Evolutionary conservation across 202 grass and related monocot species (phyloP).

Genomic region (Carex sylvatica): DNA sequence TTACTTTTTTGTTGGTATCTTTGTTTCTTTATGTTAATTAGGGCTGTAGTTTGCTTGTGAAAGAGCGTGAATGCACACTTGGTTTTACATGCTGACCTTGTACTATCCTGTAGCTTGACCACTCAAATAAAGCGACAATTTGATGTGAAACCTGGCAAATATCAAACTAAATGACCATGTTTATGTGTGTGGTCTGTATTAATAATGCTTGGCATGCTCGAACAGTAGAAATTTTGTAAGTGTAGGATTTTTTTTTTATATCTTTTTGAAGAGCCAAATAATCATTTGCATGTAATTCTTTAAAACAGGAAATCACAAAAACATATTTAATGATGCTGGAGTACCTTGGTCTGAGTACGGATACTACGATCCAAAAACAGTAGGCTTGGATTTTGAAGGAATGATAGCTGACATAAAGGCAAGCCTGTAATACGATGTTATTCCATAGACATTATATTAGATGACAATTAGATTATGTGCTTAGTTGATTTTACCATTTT

Average conservation of each 20-base stretch:
- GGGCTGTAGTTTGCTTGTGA: background rate
- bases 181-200: background rate
- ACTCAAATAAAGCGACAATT: background rate
- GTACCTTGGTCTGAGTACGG: conserved; percentile 98
- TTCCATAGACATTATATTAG: background rate
- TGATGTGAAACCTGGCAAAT: background rate
- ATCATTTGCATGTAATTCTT: background rate
- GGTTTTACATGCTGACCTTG: background rate
- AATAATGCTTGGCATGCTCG: background rate
- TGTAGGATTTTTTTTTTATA: conserved; percentile 12
- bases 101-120: too few relatives aligned
- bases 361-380: conserved; percentile 93
- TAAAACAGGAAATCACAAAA: conserved; percentile 91
- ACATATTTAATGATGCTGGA: conserved; percentile 98
- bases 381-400: conserved; percentile 93
- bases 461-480: background rate
- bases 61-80: background rate
- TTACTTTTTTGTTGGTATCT: conserved; percentile 5
- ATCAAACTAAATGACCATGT: background rate
- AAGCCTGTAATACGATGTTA: conserved; percentile 12
- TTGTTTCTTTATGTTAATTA: conserved; percentile 14
- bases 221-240: background rate
- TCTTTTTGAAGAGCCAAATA: background rate
- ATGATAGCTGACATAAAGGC: conserved; percentile 96
- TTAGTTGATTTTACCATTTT: background rate